A percentile compares a stretch with the other conserved stretches of the same genome.
Evolutionary conservation across 176 grass and related monocot species (phyloP).

Genomic region (Oryza nivara): DNA sequence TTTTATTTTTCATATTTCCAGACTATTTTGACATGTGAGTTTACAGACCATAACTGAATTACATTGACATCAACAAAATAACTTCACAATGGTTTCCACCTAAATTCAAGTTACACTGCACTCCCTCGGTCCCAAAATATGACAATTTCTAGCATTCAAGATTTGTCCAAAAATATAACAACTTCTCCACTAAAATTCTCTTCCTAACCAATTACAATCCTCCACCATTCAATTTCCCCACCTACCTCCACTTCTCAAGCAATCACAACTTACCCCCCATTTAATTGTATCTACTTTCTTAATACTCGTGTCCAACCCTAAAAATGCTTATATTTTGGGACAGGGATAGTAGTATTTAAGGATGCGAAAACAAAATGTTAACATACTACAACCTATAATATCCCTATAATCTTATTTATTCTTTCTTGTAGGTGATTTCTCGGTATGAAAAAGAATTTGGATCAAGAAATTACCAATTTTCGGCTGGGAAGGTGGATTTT

Average conservation of each 20-base stretch:
- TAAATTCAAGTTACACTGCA: conserved; percentile 13
- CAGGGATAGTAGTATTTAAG: conserved; percentile 5
- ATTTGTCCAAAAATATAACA: no score
- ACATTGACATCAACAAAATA: not conserved
- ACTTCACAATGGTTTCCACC: not conserved
- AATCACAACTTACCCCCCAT: no score
- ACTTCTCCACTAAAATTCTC: no score
- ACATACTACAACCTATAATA: conserved; percentile 11
- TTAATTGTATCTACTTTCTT: no score
- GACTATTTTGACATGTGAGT: not conserved
- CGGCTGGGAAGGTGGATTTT: conserved; percentile 74
- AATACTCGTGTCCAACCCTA: no score
- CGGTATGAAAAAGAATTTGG: conserved; percentile 91
- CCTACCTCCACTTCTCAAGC: no score
- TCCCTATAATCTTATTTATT: conserved; percentile 6
- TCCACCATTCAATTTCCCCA: no score
- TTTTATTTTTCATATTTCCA: conserved; percentile 19
- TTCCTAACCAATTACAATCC: no score
- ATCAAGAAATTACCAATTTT: conserved; percentile 83
- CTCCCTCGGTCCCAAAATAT: no score
- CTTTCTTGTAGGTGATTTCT: conserved; percentile 64
- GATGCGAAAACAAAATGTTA: conserved; percentile 9
- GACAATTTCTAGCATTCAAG: no score
- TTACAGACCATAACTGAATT: not conserved
- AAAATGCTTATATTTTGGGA: no score